Evolutionary conservation across 2,329 filamentous ascomycete species (phyloP).

Genomic region (Fusarium praegraminearum): DNA sequence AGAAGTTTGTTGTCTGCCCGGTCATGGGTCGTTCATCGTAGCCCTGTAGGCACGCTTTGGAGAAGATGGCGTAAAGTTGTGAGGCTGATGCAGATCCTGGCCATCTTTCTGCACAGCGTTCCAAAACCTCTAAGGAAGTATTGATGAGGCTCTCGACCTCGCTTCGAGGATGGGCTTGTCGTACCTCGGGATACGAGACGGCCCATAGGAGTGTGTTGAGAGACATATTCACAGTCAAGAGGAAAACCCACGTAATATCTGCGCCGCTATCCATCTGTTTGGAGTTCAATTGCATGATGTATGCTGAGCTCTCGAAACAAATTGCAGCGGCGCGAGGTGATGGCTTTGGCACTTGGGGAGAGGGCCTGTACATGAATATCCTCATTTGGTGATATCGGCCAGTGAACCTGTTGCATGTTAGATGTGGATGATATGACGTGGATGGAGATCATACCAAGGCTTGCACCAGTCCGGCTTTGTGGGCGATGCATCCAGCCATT

Average conservation of each 20-base stretch:
- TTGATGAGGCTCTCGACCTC: conserved; percentile 82
- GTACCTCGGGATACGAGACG: conserved; percentile 86
- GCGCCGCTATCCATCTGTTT: conserved; percentile 81
- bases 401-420: conserved; percentile 63
- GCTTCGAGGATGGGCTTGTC: conserved; percentile 76
- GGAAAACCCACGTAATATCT: conserved; percentile 94
- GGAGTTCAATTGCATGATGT: conserved; percentile 83
- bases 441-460: conserved; percentile 72
- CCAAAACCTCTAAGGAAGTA: conserved; percentile 81
- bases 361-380: conserved; percentile 88
- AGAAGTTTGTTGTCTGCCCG: conserved; percentile 47
- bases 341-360: conserved; percentile 89
- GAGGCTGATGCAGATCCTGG: conserved; percentile 88
- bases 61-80: conserved; percentile 87
- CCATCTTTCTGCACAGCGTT: conserved; percentile 87
- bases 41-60: conserved; percentile 86
- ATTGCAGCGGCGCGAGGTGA: conserved; percentile 80
- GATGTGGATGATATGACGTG: neutral
- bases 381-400: conserved; percentile 87
- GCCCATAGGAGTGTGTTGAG: conserved; percentile 94
- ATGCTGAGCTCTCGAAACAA: conserved; percentile 85
- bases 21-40: conserved; percentile 71
- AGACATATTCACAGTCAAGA: conserved; percentile 89
- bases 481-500: conserved; percentile 83
- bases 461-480: conserved; percentile 78